Percentiles rank a stretch among this genome's conserved stretches.
phyloP scores from a whole-genome alignment of 768 basidiomycete species.

The Xerocomellus amylosporus region DNA sequence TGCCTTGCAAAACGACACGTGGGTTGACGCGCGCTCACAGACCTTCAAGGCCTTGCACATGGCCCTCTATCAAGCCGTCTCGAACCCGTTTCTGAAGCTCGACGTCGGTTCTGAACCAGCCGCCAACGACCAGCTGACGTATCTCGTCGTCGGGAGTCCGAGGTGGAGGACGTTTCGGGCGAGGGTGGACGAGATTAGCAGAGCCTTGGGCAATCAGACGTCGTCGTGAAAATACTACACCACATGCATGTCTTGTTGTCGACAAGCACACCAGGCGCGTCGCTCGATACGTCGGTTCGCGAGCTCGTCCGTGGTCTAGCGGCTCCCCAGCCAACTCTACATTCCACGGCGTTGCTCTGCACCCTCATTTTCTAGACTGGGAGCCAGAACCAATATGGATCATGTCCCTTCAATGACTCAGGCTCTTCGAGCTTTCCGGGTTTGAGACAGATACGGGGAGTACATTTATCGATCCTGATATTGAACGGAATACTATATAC shows the following conservation, averaged over 20 bases:
- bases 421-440: constrained; percentile 56
- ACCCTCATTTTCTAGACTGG: constrained; percentile 4
- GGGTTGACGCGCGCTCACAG: constrained; percentile 36
- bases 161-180: constrained; percentile 69
- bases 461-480: constrained; percentile 11
- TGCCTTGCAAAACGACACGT: not conserved
- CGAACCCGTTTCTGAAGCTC: constrained; percentile 84
- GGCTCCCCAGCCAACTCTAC: constrained; percentile 23
- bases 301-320: constrained; percentile 25
- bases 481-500: constrained; percentile 9
- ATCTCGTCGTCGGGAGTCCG: constrained; percentile 57
- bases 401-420: constrained; percentile 80
- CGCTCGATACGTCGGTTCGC: constrained; percentile 19
- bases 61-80: constrained; percentile 78
- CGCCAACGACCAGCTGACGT: constrained; percentile 49
- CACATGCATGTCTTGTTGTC: not conserved
- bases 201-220: constrained; percentile 48
- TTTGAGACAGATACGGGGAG: constrained; percentile 95
- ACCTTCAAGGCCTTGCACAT: constrained; percentile 88
- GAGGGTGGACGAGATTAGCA: constrained; percentile 73
- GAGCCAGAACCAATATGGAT: constrained; percentile 52
- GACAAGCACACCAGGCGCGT: not conserved
- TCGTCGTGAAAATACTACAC: constrained; percentile 12
- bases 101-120: constrained; percentile 45
- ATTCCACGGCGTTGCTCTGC: constrained; percentile 19